phyloP scores from a whole-genome alignment of 208 protist genomes.

The Leishmania mexicana region DNA sequence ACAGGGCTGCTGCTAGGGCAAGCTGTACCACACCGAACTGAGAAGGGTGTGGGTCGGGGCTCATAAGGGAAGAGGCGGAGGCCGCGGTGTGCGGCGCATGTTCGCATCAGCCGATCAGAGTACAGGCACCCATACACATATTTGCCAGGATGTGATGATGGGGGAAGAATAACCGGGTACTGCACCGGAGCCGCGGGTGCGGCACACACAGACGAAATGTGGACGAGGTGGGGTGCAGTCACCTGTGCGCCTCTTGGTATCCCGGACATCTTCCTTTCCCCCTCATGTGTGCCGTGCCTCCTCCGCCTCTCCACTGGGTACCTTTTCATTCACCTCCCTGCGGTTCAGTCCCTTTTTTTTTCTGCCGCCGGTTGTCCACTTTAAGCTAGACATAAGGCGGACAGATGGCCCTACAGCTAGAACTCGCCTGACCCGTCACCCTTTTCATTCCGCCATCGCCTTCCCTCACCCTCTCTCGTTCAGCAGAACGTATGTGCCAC shows the following conservation, averaged over 20 bases:
- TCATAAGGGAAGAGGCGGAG: not conserved
- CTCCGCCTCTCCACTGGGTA: not conserved
- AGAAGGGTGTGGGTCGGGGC: not conserved
- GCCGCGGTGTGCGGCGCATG: not conserved
- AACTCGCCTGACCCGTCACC: not conserved
- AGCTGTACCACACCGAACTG: not conserved
- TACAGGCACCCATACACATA: not conserved
- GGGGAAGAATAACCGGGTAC: not conserved
- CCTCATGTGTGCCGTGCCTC: not conserved
- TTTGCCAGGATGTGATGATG: not conserved
- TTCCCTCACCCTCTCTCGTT: not conserved
- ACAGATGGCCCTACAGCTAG: not conserved
- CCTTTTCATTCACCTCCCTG: not conserved
- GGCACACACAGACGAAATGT: not conserved
- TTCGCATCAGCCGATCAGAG: not conserved
- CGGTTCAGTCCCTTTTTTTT: not conserved
- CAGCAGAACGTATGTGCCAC: not conserved
- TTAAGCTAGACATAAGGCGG: not conserved
- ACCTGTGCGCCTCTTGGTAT: not conserved
- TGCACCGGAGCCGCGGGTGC: not conserved
- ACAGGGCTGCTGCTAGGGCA: slow-evolving; percentile 19
- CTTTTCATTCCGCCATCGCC: no score
- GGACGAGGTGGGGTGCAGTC: not conserved
- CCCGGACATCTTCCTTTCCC: not conserved
- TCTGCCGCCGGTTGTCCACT: not conserved